phyloP scores from a whole-genome alignment of 208 protist species.

The Crithidia thermophila region DNA sequence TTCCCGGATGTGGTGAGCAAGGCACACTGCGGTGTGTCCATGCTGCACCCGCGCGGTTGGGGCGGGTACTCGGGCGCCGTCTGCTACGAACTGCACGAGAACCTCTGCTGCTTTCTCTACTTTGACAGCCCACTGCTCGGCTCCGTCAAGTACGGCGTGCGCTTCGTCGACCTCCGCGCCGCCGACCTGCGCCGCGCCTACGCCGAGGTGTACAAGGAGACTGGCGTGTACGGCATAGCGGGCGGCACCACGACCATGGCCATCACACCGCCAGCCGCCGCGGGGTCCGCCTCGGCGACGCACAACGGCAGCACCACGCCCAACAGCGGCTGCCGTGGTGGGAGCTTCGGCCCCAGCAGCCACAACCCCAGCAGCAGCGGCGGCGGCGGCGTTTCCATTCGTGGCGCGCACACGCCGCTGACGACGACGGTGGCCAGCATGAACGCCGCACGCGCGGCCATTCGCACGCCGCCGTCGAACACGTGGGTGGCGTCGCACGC shows the following conservation, averaged over 20 bases:
- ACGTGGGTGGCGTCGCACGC: constrained; percentile 38
- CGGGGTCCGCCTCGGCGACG: neutral
- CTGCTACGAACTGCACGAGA: constrained; percentile 65
- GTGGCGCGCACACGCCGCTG: constrained; percentile 25
- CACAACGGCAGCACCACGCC: neutral
- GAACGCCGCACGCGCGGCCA: constrained; percentile 24
- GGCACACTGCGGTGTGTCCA: constrained; percentile 49
- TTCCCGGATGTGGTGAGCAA: constrained; percentile 61
- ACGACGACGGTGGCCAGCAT: constrained; percentile 22
- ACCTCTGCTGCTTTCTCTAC: constrained; percentile 65
- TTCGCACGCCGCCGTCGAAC: constrained; percentile 18
- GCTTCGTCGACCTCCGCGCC: constrained; percentile 47
- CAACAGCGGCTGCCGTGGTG: neutral
- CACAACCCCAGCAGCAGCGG: neutral
- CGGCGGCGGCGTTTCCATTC: constrained; percentile 12
- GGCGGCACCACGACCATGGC: constrained; percentile 26
- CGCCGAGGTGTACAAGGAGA: constrained; percentile 37
- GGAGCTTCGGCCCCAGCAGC: neutral
- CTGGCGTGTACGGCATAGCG: constrained; percentile 36
- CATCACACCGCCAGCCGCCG: constrained; percentile 18
- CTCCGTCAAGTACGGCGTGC: constrained; percentile 62
- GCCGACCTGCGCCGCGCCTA: constrained; percentile 41
- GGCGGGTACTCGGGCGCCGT: constrained; percentile 65
- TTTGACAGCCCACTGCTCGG: constrained; percentile 74
- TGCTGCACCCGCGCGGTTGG: constrained; percentile 67